Evolutionary conservation across 169 alveolate species (phyloP), one percentile per base, ranked within the genome.

Genomic region (Eimeria falciformis): DNA sequence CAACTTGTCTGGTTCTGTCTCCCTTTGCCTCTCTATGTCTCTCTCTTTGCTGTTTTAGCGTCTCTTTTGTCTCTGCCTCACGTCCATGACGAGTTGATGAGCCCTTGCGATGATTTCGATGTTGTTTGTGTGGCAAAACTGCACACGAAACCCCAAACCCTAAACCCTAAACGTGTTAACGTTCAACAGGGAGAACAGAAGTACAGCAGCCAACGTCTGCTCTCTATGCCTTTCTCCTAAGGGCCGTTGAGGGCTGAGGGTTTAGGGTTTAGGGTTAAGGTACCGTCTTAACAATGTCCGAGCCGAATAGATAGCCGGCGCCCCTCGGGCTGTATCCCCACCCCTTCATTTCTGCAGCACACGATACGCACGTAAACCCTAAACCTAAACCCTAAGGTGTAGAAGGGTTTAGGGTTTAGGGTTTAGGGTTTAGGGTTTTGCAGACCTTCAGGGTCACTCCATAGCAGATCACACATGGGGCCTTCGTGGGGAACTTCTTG

Each of bases 401-500:
- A 4, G 55, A 9, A 77, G 40, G 50, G 5, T 25, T 33, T n/a
- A n/a, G 17, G 9, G n/a, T 23, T 2, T 17, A 58, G 45, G 47
- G 75, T 62, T 1, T 75, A 58, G 45, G 92, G 93, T 85, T 84
- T 78, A 17, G 93, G 33, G 98, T 89, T 97, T 97, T 45, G 94
- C 94, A 58, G 96, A 96, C 97, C 99, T 73, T 98, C 99, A 33
- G 99, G 99, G 87, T 98, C 99, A 29, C 99, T 96, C 99, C 99
- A 99, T 92, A 99, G 92, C 85, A 99, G 96, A 94, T 99, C 99
- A 88, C 99, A 98, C 99, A 99, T 98, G 0, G 99, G 98, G 5
- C 99, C 99, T 84, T 98, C 99, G 94, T 98, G 99, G 0, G 99
- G 99, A 2, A 99, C 99, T 93, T 98, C 99, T 43, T 95, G 93